phyloP scores from a whole-genome alignment of 73 alveolate species.

The Tetrahymena elliotti region DNA sequence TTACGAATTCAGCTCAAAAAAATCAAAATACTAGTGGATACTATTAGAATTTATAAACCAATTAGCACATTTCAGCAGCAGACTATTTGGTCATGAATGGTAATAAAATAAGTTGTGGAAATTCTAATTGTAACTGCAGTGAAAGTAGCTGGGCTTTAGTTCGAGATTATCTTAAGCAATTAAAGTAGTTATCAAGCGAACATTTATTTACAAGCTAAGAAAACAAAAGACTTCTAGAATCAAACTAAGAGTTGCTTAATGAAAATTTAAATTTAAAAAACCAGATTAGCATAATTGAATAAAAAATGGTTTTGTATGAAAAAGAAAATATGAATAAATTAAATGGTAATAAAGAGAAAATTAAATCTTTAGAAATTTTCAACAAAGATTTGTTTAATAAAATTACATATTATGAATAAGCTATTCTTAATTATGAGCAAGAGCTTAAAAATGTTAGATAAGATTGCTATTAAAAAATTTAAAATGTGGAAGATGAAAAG shows the following conservation, averaged over 20 bases:
- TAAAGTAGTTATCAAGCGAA: not conserved
- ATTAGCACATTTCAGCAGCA: not conserved
- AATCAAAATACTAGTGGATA: not conserved
- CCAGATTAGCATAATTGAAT: not conserved
- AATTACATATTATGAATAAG: not conserved
- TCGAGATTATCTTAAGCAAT: not conserved
- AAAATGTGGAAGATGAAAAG: not conserved
- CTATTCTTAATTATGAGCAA: not conserved
- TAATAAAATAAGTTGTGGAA: not conserved
- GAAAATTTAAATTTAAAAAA: not conserved
- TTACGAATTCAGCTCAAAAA: not conserved
- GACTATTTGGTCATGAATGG: not conserved
- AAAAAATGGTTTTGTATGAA: not conserved
- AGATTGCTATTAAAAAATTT: not conserved
- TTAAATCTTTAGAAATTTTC: not conserved
- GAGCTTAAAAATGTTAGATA: not conserved
- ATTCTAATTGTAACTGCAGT: not conserved
- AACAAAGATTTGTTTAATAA: not conserved
- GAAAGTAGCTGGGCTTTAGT: not conserved
- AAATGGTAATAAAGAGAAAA: not conserved
- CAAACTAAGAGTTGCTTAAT: not conserved
- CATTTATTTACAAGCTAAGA: not conserved
- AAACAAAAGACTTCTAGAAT: not conserved
- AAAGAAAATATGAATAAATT: not conserved
- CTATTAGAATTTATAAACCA: not conserved